These are phyloP conservation scores for Rutstroemia sp. DNA, from an alignment of 2,329 filamentous ascomycete genomes.

Conservation along the genomic window DNA sequence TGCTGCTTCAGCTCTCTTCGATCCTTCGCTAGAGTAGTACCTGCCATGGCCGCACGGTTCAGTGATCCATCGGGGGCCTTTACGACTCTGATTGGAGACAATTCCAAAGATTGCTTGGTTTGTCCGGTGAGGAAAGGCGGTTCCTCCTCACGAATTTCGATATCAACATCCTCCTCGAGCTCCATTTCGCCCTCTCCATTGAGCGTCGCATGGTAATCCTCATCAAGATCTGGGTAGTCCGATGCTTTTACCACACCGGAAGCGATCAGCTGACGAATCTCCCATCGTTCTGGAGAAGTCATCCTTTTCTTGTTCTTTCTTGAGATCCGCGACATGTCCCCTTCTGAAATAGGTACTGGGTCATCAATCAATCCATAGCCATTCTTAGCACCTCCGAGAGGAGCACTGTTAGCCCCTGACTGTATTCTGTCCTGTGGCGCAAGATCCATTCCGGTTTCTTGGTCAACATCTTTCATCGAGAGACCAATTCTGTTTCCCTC, in stretches of 20 bases:
- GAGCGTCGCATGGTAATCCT: slow-evolving; percentile 84
- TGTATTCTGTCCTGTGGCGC: slow-evolving; percentile 70
- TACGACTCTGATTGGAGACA: slow-evolving; percentile 92
- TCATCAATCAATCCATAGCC: slow-evolving; percentile 44
- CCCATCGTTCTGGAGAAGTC: slow-evolving; percentile 96
- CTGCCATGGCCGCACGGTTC: slow-evolving; percentile 92
- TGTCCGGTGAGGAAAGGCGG: slow-evolving; percentile 93
- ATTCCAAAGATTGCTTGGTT: slow-evolving; percentile 89
- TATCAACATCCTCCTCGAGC: slow-evolving; percentile 93
- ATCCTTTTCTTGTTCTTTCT: slow-evolving; percentile 75
- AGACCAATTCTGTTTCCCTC: slow-evolving; percentile 76
- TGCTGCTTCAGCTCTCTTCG: slow-evolving; percentile 82
- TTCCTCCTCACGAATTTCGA: slow-evolving; percentile 93
- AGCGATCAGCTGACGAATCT: slow-evolving; percentile 92
- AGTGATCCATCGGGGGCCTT: slow-evolving; percentile 98
- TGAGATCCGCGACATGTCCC: slow-evolving; percentile 42
- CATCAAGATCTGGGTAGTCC: slow-evolving; percentile 90
- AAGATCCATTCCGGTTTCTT: slow-evolving; percentile 76
- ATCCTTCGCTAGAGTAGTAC: slow-evolving; percentile 81
- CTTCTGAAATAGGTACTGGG: slow-evolving; percentile 56
- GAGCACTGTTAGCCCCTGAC: slow-evolving; percentile 85
- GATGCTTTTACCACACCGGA: slow-evolving; percentile 88
- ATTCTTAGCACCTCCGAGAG: slow-evolving; percentile 60
- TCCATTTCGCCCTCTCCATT: slow-evolving; percentile 83
- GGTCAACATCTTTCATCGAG: slow-evolving; percentile 97